phyloP scores from a whole-genome alignment of 306 rosid genomes.

The Comarum palustre region DNA sequence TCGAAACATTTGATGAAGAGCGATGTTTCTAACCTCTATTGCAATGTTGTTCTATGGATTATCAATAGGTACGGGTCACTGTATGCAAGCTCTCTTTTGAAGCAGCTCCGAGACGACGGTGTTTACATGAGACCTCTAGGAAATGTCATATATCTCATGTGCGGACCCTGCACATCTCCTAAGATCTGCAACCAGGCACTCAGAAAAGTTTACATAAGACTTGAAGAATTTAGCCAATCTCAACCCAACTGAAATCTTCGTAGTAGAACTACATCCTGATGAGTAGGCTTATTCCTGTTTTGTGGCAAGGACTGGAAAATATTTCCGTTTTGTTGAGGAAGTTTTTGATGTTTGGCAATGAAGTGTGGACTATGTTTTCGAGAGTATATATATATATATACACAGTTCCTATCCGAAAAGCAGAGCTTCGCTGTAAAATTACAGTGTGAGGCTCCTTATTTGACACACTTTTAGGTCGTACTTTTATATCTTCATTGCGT shows the following conservation, averaged over 20 bases:
- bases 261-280: background rate
- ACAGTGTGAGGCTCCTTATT: no score
- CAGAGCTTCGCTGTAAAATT: no score
- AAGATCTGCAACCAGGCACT: constrained; percentile 63
- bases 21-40: constrained; percentile 4
- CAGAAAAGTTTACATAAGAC: constrained; percentile 55
- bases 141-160: constrained; percentile 78
- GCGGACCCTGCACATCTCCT: constrained; percentile 87
- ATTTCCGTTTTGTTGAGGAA: no score
- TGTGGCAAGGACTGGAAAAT: no score
- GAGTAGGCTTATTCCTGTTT: background rate
- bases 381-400: no score
- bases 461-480: no score
- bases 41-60: constrained; percentile 17
- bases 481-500: no score
- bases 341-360: no score
- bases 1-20: background rate
- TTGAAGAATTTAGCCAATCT: constrained; percentile 51
- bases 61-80: constrained; percentile 68
- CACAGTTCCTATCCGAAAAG: no score
- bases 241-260: constrained; percentile 10
- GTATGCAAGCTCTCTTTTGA: constrained; percentile 69
- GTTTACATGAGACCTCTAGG: constrained; percentile 81
- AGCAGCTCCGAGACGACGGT: constrained; percentile 72
- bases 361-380: no score